Conservation (phyloP, 306 rosid species). For the Ormosia emarginata region DNA sequence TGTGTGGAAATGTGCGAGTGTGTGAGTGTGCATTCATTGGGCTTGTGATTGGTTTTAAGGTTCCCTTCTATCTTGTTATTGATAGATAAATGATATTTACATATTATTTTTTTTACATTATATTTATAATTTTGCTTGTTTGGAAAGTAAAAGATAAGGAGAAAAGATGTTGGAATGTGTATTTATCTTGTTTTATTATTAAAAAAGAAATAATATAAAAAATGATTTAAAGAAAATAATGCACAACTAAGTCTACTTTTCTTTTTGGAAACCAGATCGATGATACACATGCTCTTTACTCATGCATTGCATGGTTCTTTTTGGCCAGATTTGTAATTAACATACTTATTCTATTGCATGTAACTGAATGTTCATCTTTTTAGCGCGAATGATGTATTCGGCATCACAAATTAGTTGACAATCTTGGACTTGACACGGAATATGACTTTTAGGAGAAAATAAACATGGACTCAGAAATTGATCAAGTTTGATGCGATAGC, state of each 20-base stretch:
- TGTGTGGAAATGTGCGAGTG: neutral
- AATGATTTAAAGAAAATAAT: too few relatives aligned
- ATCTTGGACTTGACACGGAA: conserved; percentile 70
- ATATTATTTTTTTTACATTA: too few relatives aligned
- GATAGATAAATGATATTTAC: too few relatives aligned
- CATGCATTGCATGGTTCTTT: neutral
- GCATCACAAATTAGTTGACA: conserved; percentile 79
- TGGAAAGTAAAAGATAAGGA: too few relatives aligned
- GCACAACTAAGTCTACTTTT: neutral
- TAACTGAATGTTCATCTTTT: conserved; percentile 24
- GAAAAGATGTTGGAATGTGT: too few relatives aligned
- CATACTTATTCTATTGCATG: conserved; percentile 13
- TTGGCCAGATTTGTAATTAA: neutral
- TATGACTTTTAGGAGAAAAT: conserved; percentile 60
- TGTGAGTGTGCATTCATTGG: neutral
- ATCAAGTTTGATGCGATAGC: conserved; percentile 37
- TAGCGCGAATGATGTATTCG: conserved; percentile 80
- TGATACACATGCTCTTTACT: neutral
- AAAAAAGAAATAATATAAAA: too few relatives aligned
- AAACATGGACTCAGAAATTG: conserved; percentile 34
- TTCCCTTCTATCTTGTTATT: neutral
- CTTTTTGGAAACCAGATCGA: neutral
- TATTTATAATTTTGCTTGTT: too few relatives aligned
- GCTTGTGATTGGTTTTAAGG: neutral
- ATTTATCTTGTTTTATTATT: too few relatives aligned